Percentiles rank a stretch among this genome's conserved stretches.
Conservation (phyloP, 257 asterid species). For the Nicotiana obtusifolia region DNA sequence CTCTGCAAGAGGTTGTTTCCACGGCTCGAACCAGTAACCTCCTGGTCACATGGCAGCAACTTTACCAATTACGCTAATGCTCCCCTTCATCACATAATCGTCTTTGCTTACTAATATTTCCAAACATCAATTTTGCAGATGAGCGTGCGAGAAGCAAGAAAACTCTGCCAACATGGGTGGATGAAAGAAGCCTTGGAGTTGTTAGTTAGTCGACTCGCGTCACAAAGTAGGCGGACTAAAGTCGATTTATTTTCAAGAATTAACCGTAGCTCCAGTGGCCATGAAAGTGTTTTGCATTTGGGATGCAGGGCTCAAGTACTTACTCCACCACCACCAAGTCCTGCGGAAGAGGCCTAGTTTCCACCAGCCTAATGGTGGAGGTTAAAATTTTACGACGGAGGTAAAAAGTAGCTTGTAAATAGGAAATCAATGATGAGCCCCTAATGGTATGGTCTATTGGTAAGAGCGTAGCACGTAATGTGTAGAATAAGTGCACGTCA, state of each 20-base stretch:
- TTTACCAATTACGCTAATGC: too few species aligned
- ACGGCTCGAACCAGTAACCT: too few species aligned
- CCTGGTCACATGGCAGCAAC: too few species aligned
- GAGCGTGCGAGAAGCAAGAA: slow-evolving; percentile 40
- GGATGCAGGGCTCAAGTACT: slow-evolving; percentile 14
- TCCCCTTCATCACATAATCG: background rate
- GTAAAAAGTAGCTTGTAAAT: background rate
- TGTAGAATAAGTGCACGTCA: background rate
- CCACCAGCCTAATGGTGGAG: background rate
- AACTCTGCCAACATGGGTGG: slow-evolving; percentile 36
- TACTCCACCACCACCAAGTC: background rate
- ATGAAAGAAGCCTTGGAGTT: slow-evolving; percentile 41
- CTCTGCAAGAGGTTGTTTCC: too few species aligned
- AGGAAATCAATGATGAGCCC: background rate
- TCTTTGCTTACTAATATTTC: background rate
- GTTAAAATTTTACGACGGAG: too few species aligned
- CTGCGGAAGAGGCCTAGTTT: slow-evolving; percentile 15
- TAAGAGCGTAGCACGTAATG: background rate
- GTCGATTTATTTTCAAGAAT: slow-evolving; percentile 1
- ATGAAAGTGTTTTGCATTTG: slow-evolving; percentile 1
- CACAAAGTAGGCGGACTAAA: slow-evolving; percentile 8
- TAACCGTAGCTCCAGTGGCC: background rate
- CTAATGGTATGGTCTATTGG: background rate
- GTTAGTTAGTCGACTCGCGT: slow-evolving; percentile 22
- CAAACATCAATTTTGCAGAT: slow-evolving; percentile 22